Percentiles rank a stretch among this genome's conserved stretches.
Evolutionary conservation across 1,139 yeast species (phyloP).

Genomic region (Yamadazyma atlantica): DNA sequence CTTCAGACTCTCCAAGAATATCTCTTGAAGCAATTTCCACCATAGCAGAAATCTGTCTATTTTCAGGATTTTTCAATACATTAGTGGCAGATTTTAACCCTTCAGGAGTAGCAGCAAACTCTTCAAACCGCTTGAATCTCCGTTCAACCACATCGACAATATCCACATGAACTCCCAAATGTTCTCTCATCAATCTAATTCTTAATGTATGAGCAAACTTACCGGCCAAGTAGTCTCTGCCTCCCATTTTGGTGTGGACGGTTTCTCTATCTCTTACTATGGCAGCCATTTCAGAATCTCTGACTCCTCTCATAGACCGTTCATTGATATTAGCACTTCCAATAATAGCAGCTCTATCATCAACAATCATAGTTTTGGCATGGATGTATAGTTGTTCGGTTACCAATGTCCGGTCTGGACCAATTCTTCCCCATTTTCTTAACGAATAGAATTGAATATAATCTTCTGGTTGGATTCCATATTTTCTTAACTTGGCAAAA

Average conservation of each 20-base stretch:
- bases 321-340: constrained; percentile 98
- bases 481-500: constrained; percentile 72
- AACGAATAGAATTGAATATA: constrained; percentile 90
- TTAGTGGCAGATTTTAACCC: constrained; percentile 48
- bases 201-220: constrained; percentile 88
- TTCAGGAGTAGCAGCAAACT: constrained; percentile 45
- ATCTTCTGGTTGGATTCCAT: constrained; percentile 85
- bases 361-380: constrained; percentile 91
- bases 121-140: constrained; percentile 60
- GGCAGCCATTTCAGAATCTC: constrained; percentile 95
- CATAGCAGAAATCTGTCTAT: constrained; percentile 56
- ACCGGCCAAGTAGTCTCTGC: constrained; percentile 75
- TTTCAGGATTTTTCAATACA: constrained; percentile 32
- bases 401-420: constrained; percentile 68
- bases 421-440: constrained; percentile 94
- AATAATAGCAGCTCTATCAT: constrained; percentile 87
- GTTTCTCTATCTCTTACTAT: constrained; percentile 81
- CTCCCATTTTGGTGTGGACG: constrained; percentile 76
- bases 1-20: constrained; percentile 46
- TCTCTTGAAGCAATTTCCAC: constrained; percentile 74
- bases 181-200: constrained; percentile 93
- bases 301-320: constrained; percentile 86
- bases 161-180: constrained; percentile 91
- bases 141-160: constrained; percentile 81
- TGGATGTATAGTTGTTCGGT: constrained; percentile 94